Base-by-base conservation (phyloP, 225 moss, liverwort and hornwort genomes). In the Anthoceros angustus region DNA sequence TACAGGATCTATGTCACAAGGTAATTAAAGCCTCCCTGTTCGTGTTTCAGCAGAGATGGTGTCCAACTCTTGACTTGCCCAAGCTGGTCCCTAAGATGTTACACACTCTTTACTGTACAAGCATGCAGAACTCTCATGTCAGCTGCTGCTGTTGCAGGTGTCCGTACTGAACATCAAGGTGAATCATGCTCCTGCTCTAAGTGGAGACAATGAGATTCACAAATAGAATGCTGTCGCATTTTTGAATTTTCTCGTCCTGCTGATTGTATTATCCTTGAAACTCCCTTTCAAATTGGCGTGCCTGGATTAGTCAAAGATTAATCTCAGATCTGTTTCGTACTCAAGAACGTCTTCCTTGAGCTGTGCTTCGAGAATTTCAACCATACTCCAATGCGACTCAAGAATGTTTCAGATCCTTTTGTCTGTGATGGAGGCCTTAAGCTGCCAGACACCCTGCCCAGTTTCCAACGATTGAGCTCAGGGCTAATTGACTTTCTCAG, bases 291-390 rank as follows among this genome's bases (percentile, higher is more conserved):
- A 32, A 32, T 32, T 32, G 32, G 32, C 32, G 32, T 32, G 32
- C 32, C 32, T 32, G 32, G 32, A 32, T 32, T 32, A 46, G 45
- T 46, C 45, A 11, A 16, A 46, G 11, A 46, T 11, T 46, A 11
- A 23, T 55, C 5, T 55, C 14, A 7, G 10, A 6, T 55, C n/a
- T 23, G 18, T 55, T 46, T 46, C 2, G 2, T 46, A 0, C 12
- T 7, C n/a, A 55, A 55, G 55, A 55, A 55, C 23, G n/a, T 55
- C 7, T 55, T 55, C 55, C 55, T 55, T 7, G 55, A 55, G 14
- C 55, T 55, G n/a, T 55, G 55, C 55, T 55, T 55, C 23, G 55
- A 55, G 23, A 55, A 55, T 23, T 55, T 55, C 55, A 23, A 55
- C 55, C 18, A 23, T 20, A 18, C 23, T 4, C 55, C 8, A 23